Conservation (phyloP, 306 rosid species). For the Vicia faba region DNA sequence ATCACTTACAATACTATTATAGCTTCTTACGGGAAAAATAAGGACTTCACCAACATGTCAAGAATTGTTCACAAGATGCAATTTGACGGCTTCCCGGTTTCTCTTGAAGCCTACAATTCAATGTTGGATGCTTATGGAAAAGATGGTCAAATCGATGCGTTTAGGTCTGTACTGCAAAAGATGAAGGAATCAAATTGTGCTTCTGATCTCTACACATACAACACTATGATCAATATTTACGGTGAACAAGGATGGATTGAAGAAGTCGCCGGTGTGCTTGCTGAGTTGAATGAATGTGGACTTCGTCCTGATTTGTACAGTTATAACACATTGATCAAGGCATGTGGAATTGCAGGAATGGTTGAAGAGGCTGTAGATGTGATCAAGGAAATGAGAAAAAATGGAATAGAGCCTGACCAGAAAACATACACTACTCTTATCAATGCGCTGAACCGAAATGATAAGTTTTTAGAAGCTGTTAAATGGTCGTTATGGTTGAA, state of each 20-base stretch:
- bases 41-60: slow-evolving; percentile 72
- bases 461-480: slow-evolving; percentile 84
- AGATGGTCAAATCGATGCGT: slow-evolving; percentile 70
- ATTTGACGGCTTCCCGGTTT: slow-evolving; percentile 82
- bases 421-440: slow-evolving; percentile 73
- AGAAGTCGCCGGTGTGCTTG: slow-evolving; percentile 65
- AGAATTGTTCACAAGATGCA: slow-evolving; percentile 64
- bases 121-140: slow-evolving; percentile 94
- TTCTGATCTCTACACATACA: slow-evolving; percentile 81
- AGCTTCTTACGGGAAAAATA: slow-evolving; percentile 75
- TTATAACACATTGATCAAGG: slow-evolving; percentile 89
- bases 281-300: slow-evolving; percentile 70
- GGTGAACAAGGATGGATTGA: slow-evolving; percentile 92
- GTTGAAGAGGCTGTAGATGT: slow-evolving; percentile 79
- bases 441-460: slow-evolving; percentile 66
- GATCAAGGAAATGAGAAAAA: slow-evolving; percentile 85
- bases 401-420: slow-evolving; percentile 82
- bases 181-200: slow-evolving; percentile 68
- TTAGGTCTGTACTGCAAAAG: slow-evolving; percentile 61
- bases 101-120: slow-evolving; percentile 86
- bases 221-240: slow-evolving; percentile 81
- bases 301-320: slow-evolving; percentile 78
- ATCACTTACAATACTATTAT: slow-evolving; percentile 86
- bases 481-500: slow-evolving; percentile 98
- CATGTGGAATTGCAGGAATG: slow-evolving; percentile 94